A percentile compares a stretch with the other conserved stretches of the same genome.
Evolutionary conservation across 306 rosid genomes (phyloP).

Genomic region (Argentina anserina): DNA sequence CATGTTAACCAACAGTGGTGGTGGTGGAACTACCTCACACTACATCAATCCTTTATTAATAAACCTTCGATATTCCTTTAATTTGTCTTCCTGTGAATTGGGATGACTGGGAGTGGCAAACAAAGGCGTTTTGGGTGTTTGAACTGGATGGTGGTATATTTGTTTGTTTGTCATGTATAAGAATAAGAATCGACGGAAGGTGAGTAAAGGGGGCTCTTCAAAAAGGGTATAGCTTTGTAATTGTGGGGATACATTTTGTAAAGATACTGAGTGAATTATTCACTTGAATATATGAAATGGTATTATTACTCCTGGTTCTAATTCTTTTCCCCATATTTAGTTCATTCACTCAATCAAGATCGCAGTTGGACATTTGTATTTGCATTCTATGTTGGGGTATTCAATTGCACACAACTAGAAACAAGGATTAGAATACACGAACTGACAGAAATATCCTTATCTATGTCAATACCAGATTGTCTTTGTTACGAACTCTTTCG

Average conservation of each 20-base stretch:
- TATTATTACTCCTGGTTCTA: conserved; percentile 44
- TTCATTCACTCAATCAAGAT: not conserved
- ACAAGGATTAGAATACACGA: not conserved
- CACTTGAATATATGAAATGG: conserved; percentile 31
- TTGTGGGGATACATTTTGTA: conserved; percentile 43
- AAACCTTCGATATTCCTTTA: conserved; percentile 26
- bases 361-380: not conserved
- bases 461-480: no score
- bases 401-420: not conserved
- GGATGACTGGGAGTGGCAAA: conserved; percentile 13
- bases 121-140: no score
- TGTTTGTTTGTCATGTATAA: no score
- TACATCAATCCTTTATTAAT: conserved; percentile 18
- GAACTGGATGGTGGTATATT: no score
- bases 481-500: no score
- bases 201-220: conserved; percentile 25
- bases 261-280: conserved; percentile 48
- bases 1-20: conserved; percentile 20
- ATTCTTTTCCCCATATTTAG: conserved; percentile 26
- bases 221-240: conserved; percentile 44
- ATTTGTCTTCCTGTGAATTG: conserved; percentile 18
- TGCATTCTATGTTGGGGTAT: not conserved
- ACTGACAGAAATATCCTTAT: no score
- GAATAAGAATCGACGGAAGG: conserved; percentile 39
- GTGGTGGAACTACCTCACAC: conserved; percentile 23